Evolutionary conservation across 257 asterid species (phyloP), one percentile per base, ranked within the genome.

Genomic region (Handroanthus guayacan): DNA sequence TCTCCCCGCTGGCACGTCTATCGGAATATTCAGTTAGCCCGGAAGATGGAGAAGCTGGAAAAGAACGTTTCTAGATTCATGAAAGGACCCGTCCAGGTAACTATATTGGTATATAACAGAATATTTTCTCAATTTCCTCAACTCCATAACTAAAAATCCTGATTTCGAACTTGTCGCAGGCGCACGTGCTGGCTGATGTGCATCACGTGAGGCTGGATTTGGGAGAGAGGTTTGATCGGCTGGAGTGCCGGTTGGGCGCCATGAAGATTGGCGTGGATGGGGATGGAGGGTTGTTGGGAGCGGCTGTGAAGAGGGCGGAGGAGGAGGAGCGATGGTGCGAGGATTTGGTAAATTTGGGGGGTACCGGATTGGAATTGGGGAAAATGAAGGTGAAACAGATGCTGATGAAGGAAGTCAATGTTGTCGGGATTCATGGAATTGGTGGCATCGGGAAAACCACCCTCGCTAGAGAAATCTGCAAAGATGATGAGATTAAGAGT

Each of bases 381-480:
- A 91, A 88, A 80, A 79, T 84, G 86, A 87, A 84, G 80, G 86
- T 90, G 74, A 93, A 88, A 79, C 91, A 90, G 88, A 85, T 89
- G 96, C 51, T 94, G 62, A 81, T 80, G 58, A 39, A 84, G 5
- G 82, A 79, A 18, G 64, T 56, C 10, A 58, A 67, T 38, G 93
- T 90, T 20, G 81, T 89, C 11, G 97, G 93, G 38, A 85, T 92
- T 73, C 90, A 88, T 67, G 98, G 98, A 18, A 92, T 94, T 16
- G 96, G 97, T 0, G 98, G 98, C 18, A 88, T 92, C 17, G 98
- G 98, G 6, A 94, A 94, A 81, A 92, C 98, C 56, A 94, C 97
- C 17, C 94, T 94, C 65, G 98, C 98, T 48, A 84, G 91, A 86
- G 98, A 92, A 84, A 85, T 94, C 72, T 90, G 84, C 82, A 84